Percentiles rank a stretch among this genome's conserved stretches.
Evolutionary conservation across 768 basidiomycete genomes (phyloP).

Genomic region (Pisolithus marmoratus): DNA sequence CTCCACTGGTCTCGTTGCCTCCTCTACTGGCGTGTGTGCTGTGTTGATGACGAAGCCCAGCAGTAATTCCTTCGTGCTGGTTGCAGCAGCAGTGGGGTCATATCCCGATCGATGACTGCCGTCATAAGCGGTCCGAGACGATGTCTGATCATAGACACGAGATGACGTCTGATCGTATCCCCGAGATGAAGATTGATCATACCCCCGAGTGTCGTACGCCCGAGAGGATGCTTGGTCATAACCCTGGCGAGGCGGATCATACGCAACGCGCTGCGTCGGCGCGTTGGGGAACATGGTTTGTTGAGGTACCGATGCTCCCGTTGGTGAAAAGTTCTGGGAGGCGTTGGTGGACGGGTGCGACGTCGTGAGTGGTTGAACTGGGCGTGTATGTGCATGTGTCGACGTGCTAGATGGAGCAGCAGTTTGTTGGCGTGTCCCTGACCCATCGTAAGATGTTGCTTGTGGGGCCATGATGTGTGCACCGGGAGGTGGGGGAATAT

Average conservation of each 20-base stretch:
- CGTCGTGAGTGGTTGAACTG: not conserved
- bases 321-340: not conserved
- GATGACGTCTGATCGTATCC: no score
- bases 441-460: slow-evolving; percentile 7
- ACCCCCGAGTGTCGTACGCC: no score
- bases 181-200: no score
- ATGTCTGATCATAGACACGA: no score
- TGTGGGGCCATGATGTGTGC: slow-evolving; percentile 17
- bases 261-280: not conserved
- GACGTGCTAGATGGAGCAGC: not conserved
- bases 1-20: no score
- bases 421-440: slow-evolving; percentile 1
- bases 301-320: not conserved
- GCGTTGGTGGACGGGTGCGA: not conserved
- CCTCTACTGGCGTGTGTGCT: no score
- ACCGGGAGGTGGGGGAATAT: slow-evolving; percentile 9
- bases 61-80: no score
- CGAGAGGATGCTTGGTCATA: no score
- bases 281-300: not conserved
- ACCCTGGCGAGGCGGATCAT: not conserved
- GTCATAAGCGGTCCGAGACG: no score
- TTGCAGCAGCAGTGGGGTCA: no score
- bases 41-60: no score
- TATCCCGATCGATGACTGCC: no score
- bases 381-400: not conserved